Percentiles rank a stretch among this genome's conserved stretches.
These are phyloP conservation scores for Mayamaea pseudoterrestris DNA, from an alignment of 108 stramenopile species.

Conservation along the genomic window DNA sequence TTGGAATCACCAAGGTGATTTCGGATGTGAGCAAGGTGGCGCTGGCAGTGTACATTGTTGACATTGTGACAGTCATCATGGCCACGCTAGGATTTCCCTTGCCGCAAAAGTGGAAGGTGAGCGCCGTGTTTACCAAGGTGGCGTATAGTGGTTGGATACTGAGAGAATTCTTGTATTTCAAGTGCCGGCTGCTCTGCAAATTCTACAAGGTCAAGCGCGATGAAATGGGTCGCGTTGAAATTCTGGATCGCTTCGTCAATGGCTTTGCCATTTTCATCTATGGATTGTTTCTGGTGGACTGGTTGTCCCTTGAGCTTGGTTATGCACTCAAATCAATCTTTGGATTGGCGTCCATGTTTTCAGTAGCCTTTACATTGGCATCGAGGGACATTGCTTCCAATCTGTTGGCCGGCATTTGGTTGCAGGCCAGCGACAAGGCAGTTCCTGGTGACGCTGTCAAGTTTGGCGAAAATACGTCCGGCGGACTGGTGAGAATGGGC, in stretches of 20 bases:
- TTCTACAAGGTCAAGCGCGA: conserved; percentile 1
- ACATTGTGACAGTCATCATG: conserved; percentile 18
- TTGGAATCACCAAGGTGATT: neutral
- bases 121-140: conserved; percentile 27
- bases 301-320: conserved; percentile 44
- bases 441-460: conserved; percentile 49
- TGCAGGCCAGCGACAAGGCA: conserved; percentile 31
- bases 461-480: conserved; percentile 11
- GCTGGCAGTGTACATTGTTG: conserved; percentile 19
- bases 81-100: conserved; percentile 17
- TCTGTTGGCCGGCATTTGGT: conserved; percentile 36
- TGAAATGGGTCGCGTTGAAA: conserved; percentile 5
- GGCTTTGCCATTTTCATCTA: conserved; percentile 16
- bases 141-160: conserved; percentile 38
- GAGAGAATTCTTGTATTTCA: conserved; percentile 15
- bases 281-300: conserved; percentile 27
- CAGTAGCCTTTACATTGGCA: conserved; percentile 37
- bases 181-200: conserved; percentile 23
- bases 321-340: conserved; percentile 25
- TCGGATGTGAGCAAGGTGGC: conserved; percentile 19
- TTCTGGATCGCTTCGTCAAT: conserved; percentile 45
- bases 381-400: conserved; percentile 43
- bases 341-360: conserved; percentile 17
- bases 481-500: conserved; percentile 8
- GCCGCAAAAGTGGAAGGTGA: neutral